Evolutionary conservation across 78 protist species (phyloP).

Genomic region (Dictyostelium citrinum): DNA sequence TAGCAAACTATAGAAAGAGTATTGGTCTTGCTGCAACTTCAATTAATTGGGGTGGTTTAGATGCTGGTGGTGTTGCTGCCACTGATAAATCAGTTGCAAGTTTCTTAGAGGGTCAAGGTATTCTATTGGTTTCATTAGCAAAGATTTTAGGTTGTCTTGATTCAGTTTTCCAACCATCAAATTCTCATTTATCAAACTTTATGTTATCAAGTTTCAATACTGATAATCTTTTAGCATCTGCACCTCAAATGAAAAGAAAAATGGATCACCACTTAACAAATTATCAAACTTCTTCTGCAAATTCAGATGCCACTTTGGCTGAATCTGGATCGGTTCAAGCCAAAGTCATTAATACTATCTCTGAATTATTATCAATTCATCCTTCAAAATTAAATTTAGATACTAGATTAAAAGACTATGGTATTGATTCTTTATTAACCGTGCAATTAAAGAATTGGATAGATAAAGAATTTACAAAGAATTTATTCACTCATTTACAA

Average conservation of each 20-base stretch:
- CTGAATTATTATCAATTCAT: constrained; percentile 40
- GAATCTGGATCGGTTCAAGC: background rate
- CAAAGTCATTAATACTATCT: background rate
- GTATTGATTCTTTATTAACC: constrained; percentile 46
- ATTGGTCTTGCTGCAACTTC: constrained; percentile 49
- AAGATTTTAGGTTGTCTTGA: constrained; percentile 57
- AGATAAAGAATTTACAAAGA: constrained; percentile 36
- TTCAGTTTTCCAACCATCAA: background rate
- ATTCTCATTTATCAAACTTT: background rate
- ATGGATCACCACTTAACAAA: constrained; percentile 32
- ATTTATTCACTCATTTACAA: constrained; percentile 60
- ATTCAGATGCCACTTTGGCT: background rate
- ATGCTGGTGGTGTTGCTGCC: constrained; percentile 58
- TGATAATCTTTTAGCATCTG: background rate
- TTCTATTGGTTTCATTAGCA: constrained; percentile 2
- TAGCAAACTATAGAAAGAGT: constrained; percentile 39
- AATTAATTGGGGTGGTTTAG: constrained; percentile 81
- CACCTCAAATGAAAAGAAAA: constrained; percentile 18
- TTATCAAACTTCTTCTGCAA: background rate
- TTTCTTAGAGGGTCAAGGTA: constrained; percentile 36
- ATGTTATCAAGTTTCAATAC: background rate
- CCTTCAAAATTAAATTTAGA: constrained; percentile 57
- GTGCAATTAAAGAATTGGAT: constrained; percentile 54
- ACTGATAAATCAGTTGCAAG: constrained; percentile 23
- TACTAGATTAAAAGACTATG: constrained; percentile 47